These are phyloP conservation scores for Oryza glumipatula DNA, from an alignment of 176 grass and related monocot genomes.

Conservation along the genomic window DNA sequence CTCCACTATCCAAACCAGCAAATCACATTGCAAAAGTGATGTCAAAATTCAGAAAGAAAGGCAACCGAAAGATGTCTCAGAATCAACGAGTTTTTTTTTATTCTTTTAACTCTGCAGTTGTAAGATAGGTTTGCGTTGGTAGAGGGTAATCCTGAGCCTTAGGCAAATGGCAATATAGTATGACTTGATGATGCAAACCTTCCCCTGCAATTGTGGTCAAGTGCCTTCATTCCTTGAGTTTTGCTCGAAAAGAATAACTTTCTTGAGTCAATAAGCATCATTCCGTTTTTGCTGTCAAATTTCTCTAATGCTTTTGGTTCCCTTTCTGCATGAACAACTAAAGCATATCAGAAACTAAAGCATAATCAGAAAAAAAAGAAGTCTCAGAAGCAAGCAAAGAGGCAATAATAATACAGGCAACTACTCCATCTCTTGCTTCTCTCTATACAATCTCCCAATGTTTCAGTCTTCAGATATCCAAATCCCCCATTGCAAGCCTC, in stretches of 20 bases:
- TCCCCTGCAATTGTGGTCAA: constrained; percentile 1
- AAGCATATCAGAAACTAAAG: constrained; percentile 9
- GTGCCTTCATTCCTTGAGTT: constrained; percentile 12
- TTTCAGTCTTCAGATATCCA: constrained; percentile 62
- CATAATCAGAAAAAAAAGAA: constrained; percentile 3
- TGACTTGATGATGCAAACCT: constrained; percentile 7
- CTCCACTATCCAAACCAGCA: not conserved
- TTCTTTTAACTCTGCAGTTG: not conserved
- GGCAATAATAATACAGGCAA: constrained; percentile 5
- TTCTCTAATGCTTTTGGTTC: not conserved
- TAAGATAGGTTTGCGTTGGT: not conserved
- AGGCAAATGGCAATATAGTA: constrained; percentile 7
- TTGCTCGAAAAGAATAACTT: constrained; percentile 21
- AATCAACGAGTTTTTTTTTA: not conserved
- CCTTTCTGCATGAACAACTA: constrained; percentile 7
- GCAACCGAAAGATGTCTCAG: not conserved
- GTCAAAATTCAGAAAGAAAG: not conserved
- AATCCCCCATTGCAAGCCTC: constrained; percentile 57
- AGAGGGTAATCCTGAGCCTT: not conserved
- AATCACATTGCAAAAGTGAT: not conserved
- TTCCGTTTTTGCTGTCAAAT: constrained; percentile 14
- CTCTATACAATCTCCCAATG: not conserved
- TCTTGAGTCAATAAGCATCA: constrained; percentile 22
- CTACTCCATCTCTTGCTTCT: constrained; percentile 67
- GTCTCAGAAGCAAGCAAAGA: constrained; percentile 38